Percentiles rank a stretch among this genome's conserved stretches.
These are phyloP conservation scores for Akebia trifoliata DNA, from an alignment of 164 flowering plant genomes.

Conservation along the genomic window DNA sequence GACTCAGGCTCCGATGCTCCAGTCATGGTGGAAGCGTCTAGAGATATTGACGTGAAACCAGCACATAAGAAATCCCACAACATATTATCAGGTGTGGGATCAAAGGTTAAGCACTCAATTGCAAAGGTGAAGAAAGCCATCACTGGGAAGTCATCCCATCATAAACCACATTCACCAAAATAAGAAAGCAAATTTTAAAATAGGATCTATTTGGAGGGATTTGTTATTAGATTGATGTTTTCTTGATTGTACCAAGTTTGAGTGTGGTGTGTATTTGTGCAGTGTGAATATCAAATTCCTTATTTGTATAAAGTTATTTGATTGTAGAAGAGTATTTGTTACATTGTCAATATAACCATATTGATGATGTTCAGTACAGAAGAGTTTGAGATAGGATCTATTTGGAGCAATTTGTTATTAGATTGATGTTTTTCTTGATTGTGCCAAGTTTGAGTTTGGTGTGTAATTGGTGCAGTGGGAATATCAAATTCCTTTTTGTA, in stretches of 20 bases:
- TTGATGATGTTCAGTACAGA: too few species aligned
- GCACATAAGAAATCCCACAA: constrained; percentile 63
- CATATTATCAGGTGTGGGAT: constrained; percentile 76
- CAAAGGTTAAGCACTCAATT: constrained; percentile 85
- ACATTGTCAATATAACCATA: too few species aligned
- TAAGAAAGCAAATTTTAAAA: constrained; percentile 3
- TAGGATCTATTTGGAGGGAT: not conserved
- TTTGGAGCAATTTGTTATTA: not conserved
- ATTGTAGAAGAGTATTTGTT: too few species aligned
- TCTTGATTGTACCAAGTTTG: not conserved
- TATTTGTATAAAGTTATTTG: constrained; percentile 2
- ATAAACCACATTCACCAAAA: constrained; percentile 46
- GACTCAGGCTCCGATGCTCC: constrained; percentile 44
- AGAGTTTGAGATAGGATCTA: not conserved
- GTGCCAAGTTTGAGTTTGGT: not conserved
- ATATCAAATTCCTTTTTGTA: constrained; percentile 6
- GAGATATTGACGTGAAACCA: constrained; percentile 44
- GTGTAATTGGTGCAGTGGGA: constrained; percentile 10
- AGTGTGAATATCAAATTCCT: constrained; percentile 7
- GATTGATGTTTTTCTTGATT: not conserved
- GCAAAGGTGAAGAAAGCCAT: constrained; percentile 86
- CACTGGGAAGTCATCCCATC: constrained; percentile 62
- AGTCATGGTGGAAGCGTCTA: constrained; percentile 53
- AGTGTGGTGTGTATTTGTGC: constrained; percentile 8
- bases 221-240: not conserved